Evolutionary conservation across 805 yeast genomes (phyloP), one percentile per base, ranked within the genome.

Genomic region (Saccharomycopsis selenospora): DNA sequence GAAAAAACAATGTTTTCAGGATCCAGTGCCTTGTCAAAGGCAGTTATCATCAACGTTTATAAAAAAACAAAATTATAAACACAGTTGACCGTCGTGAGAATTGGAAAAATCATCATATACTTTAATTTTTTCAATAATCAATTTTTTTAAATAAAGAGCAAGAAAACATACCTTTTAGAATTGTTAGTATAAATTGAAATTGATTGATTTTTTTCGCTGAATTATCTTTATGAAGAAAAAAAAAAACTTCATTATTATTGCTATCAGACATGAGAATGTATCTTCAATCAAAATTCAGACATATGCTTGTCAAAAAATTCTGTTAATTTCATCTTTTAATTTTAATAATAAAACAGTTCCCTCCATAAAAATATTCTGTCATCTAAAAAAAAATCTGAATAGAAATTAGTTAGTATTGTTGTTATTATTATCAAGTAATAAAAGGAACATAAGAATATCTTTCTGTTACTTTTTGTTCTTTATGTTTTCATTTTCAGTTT

Each of bases 221-320:
- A 33, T 33, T 33, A 6, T 33, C 38, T 33, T 33, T 20, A 14
- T 33, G n/a, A 33, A 20, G 20, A 29, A 28, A 27, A 13, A 24
- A 48, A 40, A 51, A 42, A 50, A 52, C 55, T 42, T 43, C 30
- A n/a, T 45, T 40, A 26, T 23, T 50, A 47, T 45, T 51, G 47
- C 53, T 55, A 53, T 60, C 61, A 56, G 56, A 59, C 60, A 57
- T 51, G 46, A 48, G 55, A 55, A 67, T 65, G 69, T 77, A 65
- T 78, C 89, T 70, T 77, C 88, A 70, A 63, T 50, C n/a, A 58
- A 65, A 66, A 68, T 66, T 89, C 95, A 82, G 97, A 89, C 95
- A 90, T 90, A 90, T 90, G 97, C 97, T 90, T 90, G 97, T 90
- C 96, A 67, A 65, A 68, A 69, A n/a, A n/a, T n/a, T 72, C 42